Evolutionary conservation across 345 rosid species (phyloP), one percentile per base, ranked within the genome.

Genomic region (Pelargonium nanum): DNA sequence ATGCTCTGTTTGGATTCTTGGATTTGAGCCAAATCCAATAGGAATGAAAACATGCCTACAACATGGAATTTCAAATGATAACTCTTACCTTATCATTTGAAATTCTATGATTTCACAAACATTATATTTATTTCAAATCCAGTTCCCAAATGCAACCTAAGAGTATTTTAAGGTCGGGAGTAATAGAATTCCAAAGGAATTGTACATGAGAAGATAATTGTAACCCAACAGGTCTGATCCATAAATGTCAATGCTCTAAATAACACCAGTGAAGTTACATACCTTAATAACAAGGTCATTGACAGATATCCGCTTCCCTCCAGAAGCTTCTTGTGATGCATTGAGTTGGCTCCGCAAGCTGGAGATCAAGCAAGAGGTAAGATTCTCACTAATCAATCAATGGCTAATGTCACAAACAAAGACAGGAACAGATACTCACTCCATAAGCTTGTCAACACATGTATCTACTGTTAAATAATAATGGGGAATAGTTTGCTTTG

Each of bases 241-340:
- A n/a, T n/a, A n/a, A n/a, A n/a, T n/a, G n/a, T n/a, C n/a, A n/a
- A n/a, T n/a, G n/a, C n/a, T n/a, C n/a, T n/a, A n/a, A n/a, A n/a
- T n/a, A n/a, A n/a, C n/a, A 52, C 6, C 6, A 52, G 55, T 21
- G 17, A 52, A 48, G 64, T 25, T 23, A 5, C 52, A 32, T 83
- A 93, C 99, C 97, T 93, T 93, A 65, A 93, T 91, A 30, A 93
- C 97, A 73, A 89, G 97, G 75, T 93, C 97, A 76, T 93, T 93
- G 58, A 93, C 66, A 15, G 99, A 93, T 71, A 93, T 77, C 59
- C 92, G 81, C 80, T 82, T 93, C 51, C 96, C 99, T 68, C 95
- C 99, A 19, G 86, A 83, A 74, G 85, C 85, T 72, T 87, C 96
- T 84, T 86, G 97, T 72, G 90, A 75, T 58, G 79, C 77, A 72